phyloP scores from a whole-genome alignment of 805 yeast genomes.

The Saturnispora dispora region DNA sequence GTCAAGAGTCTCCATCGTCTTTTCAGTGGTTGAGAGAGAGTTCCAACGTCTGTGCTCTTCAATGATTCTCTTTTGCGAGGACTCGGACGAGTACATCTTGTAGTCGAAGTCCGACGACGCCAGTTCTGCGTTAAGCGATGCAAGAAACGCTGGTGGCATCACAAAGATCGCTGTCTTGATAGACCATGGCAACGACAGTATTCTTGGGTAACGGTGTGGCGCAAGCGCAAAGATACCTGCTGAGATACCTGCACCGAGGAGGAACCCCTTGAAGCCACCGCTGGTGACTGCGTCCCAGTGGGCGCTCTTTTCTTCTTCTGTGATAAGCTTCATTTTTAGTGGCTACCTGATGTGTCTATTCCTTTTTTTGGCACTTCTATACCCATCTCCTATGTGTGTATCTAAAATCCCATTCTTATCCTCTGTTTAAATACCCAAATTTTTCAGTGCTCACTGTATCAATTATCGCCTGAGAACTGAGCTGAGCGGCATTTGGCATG shows the following conservation, averaged over 20 bases:
- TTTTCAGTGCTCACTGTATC: not conserved
- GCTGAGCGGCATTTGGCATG: not conserved
- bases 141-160: conserved; percentile 55
- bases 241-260: conserved; percentile 47
- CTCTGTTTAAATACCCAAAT: not conserved
- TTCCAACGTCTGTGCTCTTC: conserved; percentile 47
- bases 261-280: conserved; percentile 18
- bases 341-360: not conserved
- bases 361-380: not conserved
- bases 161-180: conserved; percentile 57
- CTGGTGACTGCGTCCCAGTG: conserved; percentile 8
- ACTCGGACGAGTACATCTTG: conserved; percentile 44
- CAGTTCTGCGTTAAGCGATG: conserved; percentile 61
- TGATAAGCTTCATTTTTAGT: conserved; percentile 13
- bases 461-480: not conserved
- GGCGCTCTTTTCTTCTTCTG: conserved; percentile 17
- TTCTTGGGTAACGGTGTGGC: conserved; percentile 36
- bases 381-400: not conserved
- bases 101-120: conserved; percentile 62
- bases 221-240: conserved; percentile 44
- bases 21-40: conserved; percentile 38
- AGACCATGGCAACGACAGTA: conserved; percentile 42
- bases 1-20: conserved; percentile 38
- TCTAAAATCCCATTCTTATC: not conserved
- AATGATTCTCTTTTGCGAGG: conserved; percentile 31